A percentile compares a stretch with the other conserved stretches of the same genome.
Evolutionary conservation across 768 basidiomycete genomes (phyloP).

Genomic region (Boletellus ananas): DNA sequence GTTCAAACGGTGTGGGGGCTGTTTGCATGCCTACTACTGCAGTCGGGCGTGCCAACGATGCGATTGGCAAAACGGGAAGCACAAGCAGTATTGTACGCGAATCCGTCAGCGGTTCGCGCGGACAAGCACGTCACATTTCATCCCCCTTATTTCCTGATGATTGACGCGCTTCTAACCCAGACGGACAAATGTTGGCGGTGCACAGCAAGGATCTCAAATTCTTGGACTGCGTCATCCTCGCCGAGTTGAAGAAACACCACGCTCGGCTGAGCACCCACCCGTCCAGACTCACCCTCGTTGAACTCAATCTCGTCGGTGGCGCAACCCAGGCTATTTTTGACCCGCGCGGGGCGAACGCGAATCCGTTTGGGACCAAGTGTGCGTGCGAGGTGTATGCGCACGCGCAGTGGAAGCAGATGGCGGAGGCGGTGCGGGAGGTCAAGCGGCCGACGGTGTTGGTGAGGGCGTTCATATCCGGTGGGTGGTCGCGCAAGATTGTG

Average conservation of each 20-base stretch:
- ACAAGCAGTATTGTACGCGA: conserved; percentile 24
- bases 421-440: conserved; percentile 12
- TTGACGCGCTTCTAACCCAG: conserved; percentile 1
- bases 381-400: conserved; percentile 22
- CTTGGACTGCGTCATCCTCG: conserved; percentile 24
- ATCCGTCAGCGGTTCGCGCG: conserved; percentile 19
- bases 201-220: conserved; percentile 25
- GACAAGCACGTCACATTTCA: conserved; percentile 10
- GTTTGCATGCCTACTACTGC: conserved; percentile 30
- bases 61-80: conserved; percentile 27
- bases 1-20: conserved; percentile 27
- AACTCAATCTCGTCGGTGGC: conserved; percentile 21
- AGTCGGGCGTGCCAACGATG: conserved; percentile 23
- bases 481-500: conserved; percentile 25
- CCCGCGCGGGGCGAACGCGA: conserved; percentile 15
- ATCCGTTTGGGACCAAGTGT: conserved; percentile 26
- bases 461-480: conserved; percentile 27
- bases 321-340: conserved; percentile 16
- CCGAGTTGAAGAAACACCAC: conserved; percentile 22
- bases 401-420: conserved; percentile 23
- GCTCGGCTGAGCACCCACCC: conserved; percentile 6
- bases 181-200: conserved; percentile 23
- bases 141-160: no score
- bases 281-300: conserved; percentile 22
- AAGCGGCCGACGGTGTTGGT: conserved; percentile 19